Evolutionary conservation across 108 stramenopile genomes (phyloP).

Genomic region (Cyclotella cryptica): DNA sequence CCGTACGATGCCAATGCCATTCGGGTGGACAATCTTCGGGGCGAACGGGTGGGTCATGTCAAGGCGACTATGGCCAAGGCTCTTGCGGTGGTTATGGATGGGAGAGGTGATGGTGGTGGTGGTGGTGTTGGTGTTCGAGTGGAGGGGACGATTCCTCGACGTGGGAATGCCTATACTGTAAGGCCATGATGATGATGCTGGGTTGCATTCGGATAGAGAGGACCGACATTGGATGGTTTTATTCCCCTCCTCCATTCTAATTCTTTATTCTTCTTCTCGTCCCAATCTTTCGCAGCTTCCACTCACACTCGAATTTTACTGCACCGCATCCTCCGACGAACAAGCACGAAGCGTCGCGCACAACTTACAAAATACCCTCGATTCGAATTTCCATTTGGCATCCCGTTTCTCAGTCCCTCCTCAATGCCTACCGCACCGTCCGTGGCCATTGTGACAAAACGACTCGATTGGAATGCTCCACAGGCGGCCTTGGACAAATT

Average conservation of each 20-base stretch:
- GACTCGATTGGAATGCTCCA: conserved; percentile 43
- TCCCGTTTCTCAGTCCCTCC: background rate
- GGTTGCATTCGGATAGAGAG: no score
- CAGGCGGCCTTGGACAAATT: conserved; percentile 63
- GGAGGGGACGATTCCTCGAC: conserved; percentile 54
- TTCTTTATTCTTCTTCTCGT: background rate
- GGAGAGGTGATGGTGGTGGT: background rate
- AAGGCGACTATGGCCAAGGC: conserved; percentile 56
- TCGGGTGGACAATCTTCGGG: conserved; percentile 62
- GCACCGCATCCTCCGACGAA: conserved; percentile 9
- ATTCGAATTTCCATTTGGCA: conserved; percentile 7
- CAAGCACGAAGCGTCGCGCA: conserved; percentile 1
- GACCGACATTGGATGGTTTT: no score
- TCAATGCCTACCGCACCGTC: background rate
- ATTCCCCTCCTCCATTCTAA: background rate
- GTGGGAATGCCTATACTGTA: conserved; percentile 47
- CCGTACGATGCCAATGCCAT: conserved; percentile 79
- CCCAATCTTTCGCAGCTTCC: conserved; percentile 21
- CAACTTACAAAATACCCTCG: background rate
- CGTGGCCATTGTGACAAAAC: conserved; percentile 35
- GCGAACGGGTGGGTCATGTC: conserved; percentile 67
- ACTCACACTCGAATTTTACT: conserved; percentile 46
- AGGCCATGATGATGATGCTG: background rate
- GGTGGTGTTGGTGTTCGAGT: conserved; percentile 10
- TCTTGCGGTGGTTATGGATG: conserved; percentile 60